Evolutionary conservation across 805 yeast genomes (phyloP), one percentile per base, ranked within the genome.

Genomic region (Lipomyces orientalis): DNA sequence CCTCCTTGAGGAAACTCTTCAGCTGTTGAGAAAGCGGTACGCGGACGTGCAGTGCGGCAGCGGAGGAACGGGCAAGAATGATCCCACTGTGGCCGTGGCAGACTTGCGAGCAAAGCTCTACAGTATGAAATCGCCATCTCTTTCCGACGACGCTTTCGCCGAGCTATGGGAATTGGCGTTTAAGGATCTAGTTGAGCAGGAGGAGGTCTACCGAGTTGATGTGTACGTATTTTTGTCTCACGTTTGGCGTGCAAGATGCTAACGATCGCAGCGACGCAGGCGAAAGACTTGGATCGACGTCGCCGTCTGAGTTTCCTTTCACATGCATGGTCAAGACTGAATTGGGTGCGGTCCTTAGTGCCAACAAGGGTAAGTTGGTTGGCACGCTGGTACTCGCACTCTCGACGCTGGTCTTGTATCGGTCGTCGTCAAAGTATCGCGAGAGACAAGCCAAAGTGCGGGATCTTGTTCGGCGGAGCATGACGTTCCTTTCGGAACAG

Each of bases 1-100:
- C 62, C 85, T 93, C 80, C 85, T 88, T 14, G 84, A 86, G 63
- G 88, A 88, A 71, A 87, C 93, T 0, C 80, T 90, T 65, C 88
- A 87, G 67, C 77, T 89, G 62, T 80, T 93, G 73, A 84, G 94
- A 67, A 81, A 85, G 25, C 85, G 88, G 70, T 87, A 90, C 73
- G 97, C 96, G 0, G 82, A 83, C 67, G 81, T 79, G 60, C 79
- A 84, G 73, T 87, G 92, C 80, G 87, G 71, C 25, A 54, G 34
- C 2, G 57, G 52, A 25, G 46, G 59, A n/a, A 51, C 16, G 52
- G 55, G 25, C 31, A 57, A 43, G 54, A 58, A 59, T n/a, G 67
- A 64, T 55, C 64, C 70, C 2, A 67, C 70, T 3, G 46, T 62
- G 10, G 35, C 54, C n/a, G 49, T 39, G 2, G 52, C 73, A 66